Evolutionary conservation across 2,329 filamentous ascomycete species (phyloP), one percentile per base, ranked within the genome.

Genomic region (Neoarthrinium moseri): DNA sequence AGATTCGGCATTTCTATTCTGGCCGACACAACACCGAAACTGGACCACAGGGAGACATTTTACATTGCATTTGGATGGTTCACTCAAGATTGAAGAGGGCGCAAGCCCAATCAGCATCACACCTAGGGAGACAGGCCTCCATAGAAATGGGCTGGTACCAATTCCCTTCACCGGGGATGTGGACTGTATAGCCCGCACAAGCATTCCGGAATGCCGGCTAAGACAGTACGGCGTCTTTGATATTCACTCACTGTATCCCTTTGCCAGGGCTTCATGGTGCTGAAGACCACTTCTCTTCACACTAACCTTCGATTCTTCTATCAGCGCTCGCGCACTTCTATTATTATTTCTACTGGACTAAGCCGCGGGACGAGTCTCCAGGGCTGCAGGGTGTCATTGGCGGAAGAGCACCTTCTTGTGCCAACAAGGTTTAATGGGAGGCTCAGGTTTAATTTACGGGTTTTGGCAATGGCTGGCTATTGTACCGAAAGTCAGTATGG

Each of bases 1-100:
- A 35, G 6, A 21, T 4, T 6, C 17, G 15, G 17, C 15, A 22
- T 12, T 17, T 18, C n/a, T 35, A 20, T 11, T 35, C 33, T 18
- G 18, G n/a, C n/a, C n/a, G n/a, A n/a, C n/a, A n/a, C n/a, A n/a
- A n/a, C 15, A 17, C 13, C 33, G 10, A 35, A 20, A 35, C 13
- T 17, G 15, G 11, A 20, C 17, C 15, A n/a, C 20, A 17, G 22
- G 20, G 20, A 17, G 15, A 10, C 22, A n/a, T 3, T 22, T 35
- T 20, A 20, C 36, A 12, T 17, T 2, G 26, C 5, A 37, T 29
- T 20, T 29, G 4, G 6, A 26, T 11, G n/a, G 15, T 5, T 10
- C 10, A 17, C 24, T 18, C 54, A 60, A 55, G 57, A 55, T 43
- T 52, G 46, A 48, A 56, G 29, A 56, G 45, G 57, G 56, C 57